A percentile compares a stretch with the other conserved stretches of the same genome.
Conservation (phyloP, 1,139 yeast genomes). For the Kodamaea alishanica region DNA sequence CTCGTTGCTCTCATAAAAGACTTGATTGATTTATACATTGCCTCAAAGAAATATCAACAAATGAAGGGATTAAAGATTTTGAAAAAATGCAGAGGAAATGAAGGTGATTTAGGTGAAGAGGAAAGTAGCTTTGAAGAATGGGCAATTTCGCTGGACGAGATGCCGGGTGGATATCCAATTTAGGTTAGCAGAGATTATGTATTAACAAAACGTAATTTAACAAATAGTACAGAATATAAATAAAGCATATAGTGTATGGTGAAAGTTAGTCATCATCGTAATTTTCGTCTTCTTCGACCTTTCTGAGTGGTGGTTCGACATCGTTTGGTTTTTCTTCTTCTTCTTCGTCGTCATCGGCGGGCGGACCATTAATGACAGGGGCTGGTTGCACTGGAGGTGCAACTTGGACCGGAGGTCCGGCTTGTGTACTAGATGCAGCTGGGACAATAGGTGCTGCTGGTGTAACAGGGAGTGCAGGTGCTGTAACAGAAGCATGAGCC, state of each 20-base stretch:
- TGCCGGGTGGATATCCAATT: constrained; percentile 20
- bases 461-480: constrained; percentile 2
- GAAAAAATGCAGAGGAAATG: background rate
- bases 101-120: too few relatives aligned
- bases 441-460: constrained; percentile 6
- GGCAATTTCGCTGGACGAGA: background rate
- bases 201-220: background rate
- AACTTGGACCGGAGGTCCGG: constrained; percentile 2
- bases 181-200: background rate
- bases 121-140: background rate
- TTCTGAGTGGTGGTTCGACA: constrained; percentile 67
- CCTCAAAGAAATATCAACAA: constrained; percentile 24
- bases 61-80: background rate
- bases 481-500: constrained; percentile 3
- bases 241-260: background rate
- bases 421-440: constrained; percentile 1
- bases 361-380: constrained; percentile 18
- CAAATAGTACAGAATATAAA: constrained; percentile 1
- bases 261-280: constrained; percentile 57
- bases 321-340: constrained; percentile 25
- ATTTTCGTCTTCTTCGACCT: constrained; percentile 78
- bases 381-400: constrained; percentile 20
- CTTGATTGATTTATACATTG: constrained; percentile 28
- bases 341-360: constrained; percentile 39
- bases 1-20: constrained; percentile 40